phyloP scores from a whole-genome alignment of 805 yeast genomes.

The Kurtzmaniella cleridarum region DNA sequence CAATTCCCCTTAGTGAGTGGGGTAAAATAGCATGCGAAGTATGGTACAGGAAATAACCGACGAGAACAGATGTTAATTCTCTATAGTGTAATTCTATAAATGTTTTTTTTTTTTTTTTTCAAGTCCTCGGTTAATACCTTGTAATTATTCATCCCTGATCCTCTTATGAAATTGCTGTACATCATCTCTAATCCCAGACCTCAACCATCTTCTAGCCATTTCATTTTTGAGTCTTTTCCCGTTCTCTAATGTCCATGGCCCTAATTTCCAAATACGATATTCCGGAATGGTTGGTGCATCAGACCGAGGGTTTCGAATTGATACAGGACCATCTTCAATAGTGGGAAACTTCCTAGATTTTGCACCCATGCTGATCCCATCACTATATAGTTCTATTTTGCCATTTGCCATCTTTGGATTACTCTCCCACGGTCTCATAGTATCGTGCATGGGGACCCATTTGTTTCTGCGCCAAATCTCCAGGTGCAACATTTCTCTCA shows the following conservation, averaged over 20 bases:
- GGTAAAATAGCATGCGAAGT: too few species aligned
- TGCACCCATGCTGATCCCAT: slow-evolving; percentile 4
- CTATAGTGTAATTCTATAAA: too few species aligned
- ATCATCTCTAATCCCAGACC: slow-evolving; percentile 17
- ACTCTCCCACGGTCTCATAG: slow-evolving; percentile 55
- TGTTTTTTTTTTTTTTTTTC: too few species aligned
- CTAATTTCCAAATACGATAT: slow-evolving; percentile 67
- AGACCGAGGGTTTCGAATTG: too few species aligned
- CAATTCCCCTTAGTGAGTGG: too few species aligned
- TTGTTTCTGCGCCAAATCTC: slow-evolving; percentile 44
- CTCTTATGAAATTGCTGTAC: background rate
- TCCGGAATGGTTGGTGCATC: slow-evolving; percentile 37
- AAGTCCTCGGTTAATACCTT: background rate
- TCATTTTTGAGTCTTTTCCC: slow-evolving; percentile 46
- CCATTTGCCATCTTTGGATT: slow-evolving; percentile 4
- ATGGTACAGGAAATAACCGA: too few species aligned
- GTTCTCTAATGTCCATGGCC: slow-evolving; percentile 46
- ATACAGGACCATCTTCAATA: background rate
- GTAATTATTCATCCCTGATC: background rate
- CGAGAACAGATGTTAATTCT: too few species aligned
- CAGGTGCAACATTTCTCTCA: slow-evolving; percentile 54
- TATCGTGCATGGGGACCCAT: slow-evolving; percentile 52
- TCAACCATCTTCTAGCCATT: slow-evolving; percentile 53
- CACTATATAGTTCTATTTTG: background rate
- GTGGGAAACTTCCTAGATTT: background rate